Evolutionary conservation across 2,329 filamentous ascomycete genomes (phyloP), one percentile per base, ranked within the genome.

Genomic region (Amauroascus verrucosus): DNA sequence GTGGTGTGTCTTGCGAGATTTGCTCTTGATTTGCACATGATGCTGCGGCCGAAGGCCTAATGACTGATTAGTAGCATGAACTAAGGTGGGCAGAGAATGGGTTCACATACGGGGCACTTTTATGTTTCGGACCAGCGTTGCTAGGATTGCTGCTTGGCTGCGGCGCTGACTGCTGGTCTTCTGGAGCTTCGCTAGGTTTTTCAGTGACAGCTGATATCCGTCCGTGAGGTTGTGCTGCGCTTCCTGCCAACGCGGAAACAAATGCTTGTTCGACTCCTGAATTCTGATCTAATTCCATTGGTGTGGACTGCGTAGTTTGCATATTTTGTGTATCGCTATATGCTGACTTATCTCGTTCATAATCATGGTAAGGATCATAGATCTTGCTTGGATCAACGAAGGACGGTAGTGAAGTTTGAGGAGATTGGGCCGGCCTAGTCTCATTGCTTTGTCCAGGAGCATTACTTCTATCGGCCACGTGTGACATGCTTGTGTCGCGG

Each of bases 301-400:
- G 35, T 6, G 40, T 30, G 30, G 45, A 24, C 2, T 45, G 37
- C 3, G 48, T 33, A 44, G 11, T 18, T 4, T 54, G 51, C 22
- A 18, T 18, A n/a, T 11, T 14, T 37, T 45, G 47, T n/a, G 22
- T 43, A 22, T 26, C 40, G 5, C 22, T 20, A 28, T 52, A 52
- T 14, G 57, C 41, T 22, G 20, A 48, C 18, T 26, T 53, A 0
- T 50, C 49, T 37, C 20, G 70, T 35, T 74, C 65, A 56, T 75
- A 70, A 48, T 75, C 70, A 2, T 72, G 72, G 64, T 73, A 77
- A 2, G 75, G 75, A 54, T 79, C 75, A 56, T 79, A 79, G 2
- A 79, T 74, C 45, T 75, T 73, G 44, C 68, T 75, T 2, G 77
- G 77, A 61, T 79, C 74, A 18, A 79, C 74, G 1, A 76, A 78